Evolutionary conservation across 257 asterid species (phyloP), one percentile per base, ranked within the genome.

Genomic region (Paraleonurus japonicus): DNA sequence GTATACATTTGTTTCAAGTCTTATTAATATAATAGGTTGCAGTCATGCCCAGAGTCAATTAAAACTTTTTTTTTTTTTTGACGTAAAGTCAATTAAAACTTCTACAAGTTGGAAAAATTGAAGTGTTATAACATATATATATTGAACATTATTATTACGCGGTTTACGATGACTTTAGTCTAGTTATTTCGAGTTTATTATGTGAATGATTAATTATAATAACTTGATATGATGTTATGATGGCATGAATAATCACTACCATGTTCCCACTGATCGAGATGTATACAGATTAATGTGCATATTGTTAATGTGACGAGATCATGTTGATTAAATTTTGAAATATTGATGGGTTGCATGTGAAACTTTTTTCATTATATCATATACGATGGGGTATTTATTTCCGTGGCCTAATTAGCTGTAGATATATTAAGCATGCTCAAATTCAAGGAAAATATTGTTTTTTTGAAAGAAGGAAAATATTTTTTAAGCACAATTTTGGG

Each of bases 61-160:
- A 83, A 77, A 73, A 76, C 57, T 70, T 69, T n/a, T n/a, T n/a
- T n/a, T n/a, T n/a, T n/a, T n/a, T n/a, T n/a, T n/a, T n/a, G n/a
- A n/a, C n/a, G n/a, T n/a, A n/a, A n/a, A 80, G 88, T 85, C 84
- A 79, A 85, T 54, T 61, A 83, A 77, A 73, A 76, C 57, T 70
- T 69, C 79, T 61, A 37, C 43, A 60, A 50, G 47, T 67, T 72
- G 62, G 33, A 5, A 70, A 17, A 47, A 43, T 19, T 61, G 63
- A 19, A 19, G 43, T 23, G 60, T 33, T 33, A 33, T 33, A 5
- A 33, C 2, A 33, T 33, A n/a, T n/a, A n/a, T n/a, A n/a, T n/a
- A n/a, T n/a, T n/a, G 41, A 30, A 33, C 41, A 33, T 33, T 33
- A 33, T 33, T 33, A 0, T 33, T 5, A 33, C 41, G 11, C 41